These are phyloP conservation scores for Brassica balearica DNA, from an alignment of 441 rosid genomes.

Conservation along the genomic window DNA sequence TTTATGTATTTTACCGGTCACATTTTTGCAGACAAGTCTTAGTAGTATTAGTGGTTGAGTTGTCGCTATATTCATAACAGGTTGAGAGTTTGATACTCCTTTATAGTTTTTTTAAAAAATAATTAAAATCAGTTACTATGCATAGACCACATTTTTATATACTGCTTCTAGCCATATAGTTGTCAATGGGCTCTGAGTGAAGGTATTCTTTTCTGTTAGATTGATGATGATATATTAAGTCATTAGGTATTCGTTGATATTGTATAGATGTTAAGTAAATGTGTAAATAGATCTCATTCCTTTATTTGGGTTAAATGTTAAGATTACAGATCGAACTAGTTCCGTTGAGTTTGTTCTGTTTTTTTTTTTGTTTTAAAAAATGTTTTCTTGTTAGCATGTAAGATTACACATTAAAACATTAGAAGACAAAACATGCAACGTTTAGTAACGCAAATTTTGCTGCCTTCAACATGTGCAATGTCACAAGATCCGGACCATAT, in stretches of 20 bases:
- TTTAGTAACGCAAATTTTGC: constrained; percentile 35
- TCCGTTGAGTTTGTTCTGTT: not conserved
- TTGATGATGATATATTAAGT: not conserved
- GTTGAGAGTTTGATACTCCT: too few relatives aligned
- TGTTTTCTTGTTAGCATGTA: constrained; percentile 3
- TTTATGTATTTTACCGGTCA: too few relatives aligned
- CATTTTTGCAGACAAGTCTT: too few relatives aligned
- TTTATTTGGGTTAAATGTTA: not conserved
- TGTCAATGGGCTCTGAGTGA: too few relatives aligned
- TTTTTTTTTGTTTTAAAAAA: not conserved
- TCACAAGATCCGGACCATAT: constrained; percentile 37
- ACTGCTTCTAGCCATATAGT: too few relatives aligned
- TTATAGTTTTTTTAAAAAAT: too few relatives aligned
- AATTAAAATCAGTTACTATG: too few relatives aligned
- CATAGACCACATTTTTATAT: too few relatives aligned
- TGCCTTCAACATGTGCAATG: constrained; percentile 41
- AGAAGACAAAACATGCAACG: constrained; percentile 21
- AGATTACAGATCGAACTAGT: not conserved
- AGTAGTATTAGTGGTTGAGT: too few relatives aligned
- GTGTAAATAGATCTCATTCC: constrained; percentile 21
- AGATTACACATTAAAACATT: not conserved
- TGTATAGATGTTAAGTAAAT: not conserved
- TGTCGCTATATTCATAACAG: too few relatives aligned
- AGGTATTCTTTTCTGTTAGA: not conserved
- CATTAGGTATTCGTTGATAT: not conserved